phyloP scores from a whole-genome alignment of 176 grass and related monocot genomes.

The Triticum monococcum region DNA sequence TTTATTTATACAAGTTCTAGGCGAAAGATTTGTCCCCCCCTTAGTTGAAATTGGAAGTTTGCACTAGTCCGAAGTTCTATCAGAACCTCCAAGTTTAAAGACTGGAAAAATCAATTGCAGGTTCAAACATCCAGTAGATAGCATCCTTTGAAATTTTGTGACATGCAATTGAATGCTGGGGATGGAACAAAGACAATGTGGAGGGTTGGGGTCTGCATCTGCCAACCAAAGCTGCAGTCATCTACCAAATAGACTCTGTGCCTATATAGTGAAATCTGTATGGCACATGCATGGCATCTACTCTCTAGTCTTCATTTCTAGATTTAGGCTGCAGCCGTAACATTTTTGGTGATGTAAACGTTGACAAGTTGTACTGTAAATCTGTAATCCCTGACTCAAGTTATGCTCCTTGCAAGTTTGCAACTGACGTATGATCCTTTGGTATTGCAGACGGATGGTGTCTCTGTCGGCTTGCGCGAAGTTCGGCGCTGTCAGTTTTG shows the following conservation, averaged over 20 bases:
- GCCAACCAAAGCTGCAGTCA: not conserved
- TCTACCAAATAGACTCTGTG: not conserved
- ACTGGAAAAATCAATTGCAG: not conserved
- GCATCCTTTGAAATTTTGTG: not conserved
- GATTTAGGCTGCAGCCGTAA: not conserved
- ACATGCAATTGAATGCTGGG: not conserved
- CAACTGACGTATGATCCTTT: not conserved
- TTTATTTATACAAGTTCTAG: not conserved
- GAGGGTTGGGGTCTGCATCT: not conserved
- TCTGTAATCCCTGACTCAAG: not conserved
- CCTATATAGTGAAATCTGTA: too few species aligned
- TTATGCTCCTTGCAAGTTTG: not conserved
- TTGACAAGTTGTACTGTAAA: not conserved
- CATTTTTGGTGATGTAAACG: not conserved
- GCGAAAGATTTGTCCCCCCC: not conserved
- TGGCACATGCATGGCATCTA: not conserved
- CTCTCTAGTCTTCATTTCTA: not conserved
- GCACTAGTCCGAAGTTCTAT: not conserved
- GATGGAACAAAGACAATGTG: not conserved
- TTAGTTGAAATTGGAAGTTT: not conserved
- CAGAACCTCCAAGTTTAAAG: not conserved
- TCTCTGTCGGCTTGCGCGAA: slow-evolving; percentile 68
- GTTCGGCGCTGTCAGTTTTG: slow-evolving; percentile 58
- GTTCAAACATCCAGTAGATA: not conserved
- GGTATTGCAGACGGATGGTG: slow-evolving; percentile 54